Conservation (phyloP, 306 rosid species). For the Trifolium fragiferum region DNA sequence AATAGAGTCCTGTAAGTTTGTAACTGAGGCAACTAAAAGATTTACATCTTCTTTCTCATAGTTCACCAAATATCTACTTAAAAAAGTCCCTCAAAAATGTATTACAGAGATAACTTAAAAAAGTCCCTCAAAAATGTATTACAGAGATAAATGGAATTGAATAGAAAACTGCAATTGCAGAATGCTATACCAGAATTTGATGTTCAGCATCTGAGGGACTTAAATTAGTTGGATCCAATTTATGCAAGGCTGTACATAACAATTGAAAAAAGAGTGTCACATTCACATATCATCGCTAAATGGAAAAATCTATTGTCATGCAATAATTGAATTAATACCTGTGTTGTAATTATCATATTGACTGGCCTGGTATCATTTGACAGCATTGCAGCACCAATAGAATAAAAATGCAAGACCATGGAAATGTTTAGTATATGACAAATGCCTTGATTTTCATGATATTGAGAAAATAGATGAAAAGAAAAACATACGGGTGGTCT, state of each 20-base stretch:
- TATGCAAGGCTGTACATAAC: slow-evolving; percentile 64
- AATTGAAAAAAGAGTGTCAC: slow-evolving; percentile 48
- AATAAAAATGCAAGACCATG: slow-evolving; percentile 34
- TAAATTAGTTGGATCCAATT: slow-evolving; percentile 62
- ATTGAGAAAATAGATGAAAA: slow-evolving; percentile 22
- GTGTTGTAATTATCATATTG: slow-evolving; percentile 54
- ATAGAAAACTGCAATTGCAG: slow-evolving; percentile 34
- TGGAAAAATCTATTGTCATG: slow-evolving; percentile 21
- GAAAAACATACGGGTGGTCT: slow-evolving; percentile 61
- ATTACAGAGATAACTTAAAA: slow-evolving; percentile 27
- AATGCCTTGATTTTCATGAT: slow-evolving; percentile 35
- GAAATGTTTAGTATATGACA: slow-evolving; percentile 33
- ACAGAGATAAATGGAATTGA: slow-evolving; percentile 11
- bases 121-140: slow-evolving; percentile 18
- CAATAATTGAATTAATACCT: slow-evolving; percentile 59
- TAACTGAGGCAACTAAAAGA: slow-evolving; percentile 28
- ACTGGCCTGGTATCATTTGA: slow-evolving; percentile 64
- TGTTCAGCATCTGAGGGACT: slow-evolving; percentile 81
- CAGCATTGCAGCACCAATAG: slow-evolving; percentile 37
- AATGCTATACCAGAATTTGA: slow-evolving; percentile 81
- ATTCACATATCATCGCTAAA: slow-evolving; percentile 36
- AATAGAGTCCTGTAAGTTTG: not conserved
- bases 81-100: slow-evolving; percentile 8
- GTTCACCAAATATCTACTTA: slow-evolving; percentile 21
- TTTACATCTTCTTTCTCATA: slow-evolving; percentile 24